These are phyloP conservation scores for Polyporus arcularius DNA, from an alignment of 768 basidiomycete species.

Conservation along the genomic window DNA sequence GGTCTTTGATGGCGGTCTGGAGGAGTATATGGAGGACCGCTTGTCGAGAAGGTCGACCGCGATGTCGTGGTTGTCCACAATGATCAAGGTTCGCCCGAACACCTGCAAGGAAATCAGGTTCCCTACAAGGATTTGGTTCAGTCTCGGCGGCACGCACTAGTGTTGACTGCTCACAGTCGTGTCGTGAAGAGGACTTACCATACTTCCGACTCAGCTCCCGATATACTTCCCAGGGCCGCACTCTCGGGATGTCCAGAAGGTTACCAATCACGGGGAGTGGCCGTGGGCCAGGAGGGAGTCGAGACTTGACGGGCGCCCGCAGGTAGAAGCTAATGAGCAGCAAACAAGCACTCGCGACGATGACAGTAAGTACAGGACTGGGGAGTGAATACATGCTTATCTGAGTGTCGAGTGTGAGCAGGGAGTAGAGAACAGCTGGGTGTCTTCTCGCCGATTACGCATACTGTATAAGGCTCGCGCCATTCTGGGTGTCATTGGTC, in stretches of 20 bases:
- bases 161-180: too few species aligned
- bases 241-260: constrained; percentile 12
- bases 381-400: too few species aligned
- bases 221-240: constrained; percentile 9
- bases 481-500: too few species aligned
- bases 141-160: too few species aligned
- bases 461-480: too few species aligned
- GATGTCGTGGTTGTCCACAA: constrained; percentile 19
- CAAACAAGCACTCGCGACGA: not conserved
- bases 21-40: constrained; percentile 27
- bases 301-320: not conserved
- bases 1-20: constrained; percentile 24
- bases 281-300: constrained; percentile 24
- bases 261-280: constrained; percentile 23
- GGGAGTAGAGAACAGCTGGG: too few species aligned
- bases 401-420: too few species aligned
- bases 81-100: constrained; percentile 16
- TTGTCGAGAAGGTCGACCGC: constrained; percentile 30
- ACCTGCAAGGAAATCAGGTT: constrained; percentile 19
- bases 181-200: constrained; percentile 3
- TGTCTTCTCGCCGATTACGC: too few species aligned
- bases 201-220: constrained; percentile 4
- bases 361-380: too few species aligned
- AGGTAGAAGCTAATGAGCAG: not conserved
- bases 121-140: not conserved